These are phyloP conservation scores for Delonix regia DNA, from an alignment of 306 rosid species.

Conservation along the genomic window DNA sequence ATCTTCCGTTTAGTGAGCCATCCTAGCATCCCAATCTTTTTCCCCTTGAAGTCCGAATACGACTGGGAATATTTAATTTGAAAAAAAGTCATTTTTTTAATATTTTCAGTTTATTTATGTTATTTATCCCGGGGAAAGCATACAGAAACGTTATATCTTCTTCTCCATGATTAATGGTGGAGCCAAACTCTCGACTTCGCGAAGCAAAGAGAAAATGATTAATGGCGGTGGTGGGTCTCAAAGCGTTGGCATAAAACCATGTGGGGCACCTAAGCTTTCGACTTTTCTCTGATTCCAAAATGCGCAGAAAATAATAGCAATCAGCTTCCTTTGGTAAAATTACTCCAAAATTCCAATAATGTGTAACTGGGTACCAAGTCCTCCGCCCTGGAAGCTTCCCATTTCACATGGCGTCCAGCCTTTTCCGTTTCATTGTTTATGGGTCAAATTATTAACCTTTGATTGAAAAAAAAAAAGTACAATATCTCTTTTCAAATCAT, in stretches of 20 bases:
- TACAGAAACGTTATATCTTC: not conserved
- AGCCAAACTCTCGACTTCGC: too few species aligned
- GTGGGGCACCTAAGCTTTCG: constrained; percentile 60
- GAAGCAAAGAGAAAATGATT: constrained; percentile 41
- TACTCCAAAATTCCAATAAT: constrained; percentile 46
- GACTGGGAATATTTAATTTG: not conserved
- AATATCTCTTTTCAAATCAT: constrained; percentile 32
- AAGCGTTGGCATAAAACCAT: constrained; percentile 50
- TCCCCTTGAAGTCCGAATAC: not conserved
- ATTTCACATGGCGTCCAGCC: constrained; percentile 82
- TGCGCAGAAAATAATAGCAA: constrained; percentile 41
- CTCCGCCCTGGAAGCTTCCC: constrained; percentile 35
- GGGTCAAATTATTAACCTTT: constrained; percentile 54
- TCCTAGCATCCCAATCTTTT: not conserved
- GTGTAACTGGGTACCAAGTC: constrained; percentile 32
- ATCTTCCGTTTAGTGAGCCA: not conserved
- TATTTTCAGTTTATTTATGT: too few species aligned
- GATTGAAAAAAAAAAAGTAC: constrained; percentile 32
- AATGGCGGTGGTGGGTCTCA: constrained; percentile 51
- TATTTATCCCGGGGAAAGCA: not conserved
- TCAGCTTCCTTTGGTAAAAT: constrained; percentile 35
- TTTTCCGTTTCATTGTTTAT: constrained; percentile 40
- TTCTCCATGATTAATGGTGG: not conserved
- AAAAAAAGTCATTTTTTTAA: not conserved
- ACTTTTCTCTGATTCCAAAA: constrained; percentile 47